These are phyloP conservation scores for Otatea glauca DNA, from an alignment of 176 grass and related monocot genomes.

Conservation along the genomic window DNA sequence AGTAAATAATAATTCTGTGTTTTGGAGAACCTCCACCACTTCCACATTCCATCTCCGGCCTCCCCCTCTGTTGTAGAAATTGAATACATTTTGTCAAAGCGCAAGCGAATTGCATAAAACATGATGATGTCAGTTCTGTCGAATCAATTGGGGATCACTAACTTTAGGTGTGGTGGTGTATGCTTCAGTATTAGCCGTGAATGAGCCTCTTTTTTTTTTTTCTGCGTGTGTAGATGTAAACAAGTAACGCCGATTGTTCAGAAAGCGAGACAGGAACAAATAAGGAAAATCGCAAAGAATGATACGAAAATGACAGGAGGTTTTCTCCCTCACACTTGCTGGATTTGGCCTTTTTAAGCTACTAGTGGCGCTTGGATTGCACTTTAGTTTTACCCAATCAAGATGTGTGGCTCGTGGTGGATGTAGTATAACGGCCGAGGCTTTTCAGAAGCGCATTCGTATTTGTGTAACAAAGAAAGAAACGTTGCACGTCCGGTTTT, in stretches of 20 bases:
- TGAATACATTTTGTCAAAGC: background rate
- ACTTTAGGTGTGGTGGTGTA: background rate
- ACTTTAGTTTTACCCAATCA: background rate
- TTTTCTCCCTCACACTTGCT: background rate
- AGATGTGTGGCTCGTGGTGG: background rate
- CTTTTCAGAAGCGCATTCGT: background rate
- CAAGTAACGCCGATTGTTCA: background rate
- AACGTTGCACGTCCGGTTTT: too few species aligned
- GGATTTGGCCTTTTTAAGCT: background rate
- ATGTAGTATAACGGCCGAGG: background rate
- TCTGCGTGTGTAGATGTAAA: background rate
- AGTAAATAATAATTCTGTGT: too few species aligned
- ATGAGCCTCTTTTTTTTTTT: background rate
- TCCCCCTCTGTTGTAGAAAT: background rate
- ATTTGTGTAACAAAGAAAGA: background rate
- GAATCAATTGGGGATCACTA: background rate
- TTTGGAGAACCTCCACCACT: background rate
- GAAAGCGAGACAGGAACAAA: background rate
- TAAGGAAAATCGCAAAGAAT: background rate
- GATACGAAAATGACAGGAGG: constrained; percentile 12
- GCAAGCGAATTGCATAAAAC: too few species aligned
- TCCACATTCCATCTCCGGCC: background rate
- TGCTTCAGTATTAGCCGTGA: background rate
- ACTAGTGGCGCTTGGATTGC: background rate
- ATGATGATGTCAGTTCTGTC: background rate